Base-by-base conservation (phyloP, 176 grass and related monocot species). In the Oryza longistaminata region DNA sequence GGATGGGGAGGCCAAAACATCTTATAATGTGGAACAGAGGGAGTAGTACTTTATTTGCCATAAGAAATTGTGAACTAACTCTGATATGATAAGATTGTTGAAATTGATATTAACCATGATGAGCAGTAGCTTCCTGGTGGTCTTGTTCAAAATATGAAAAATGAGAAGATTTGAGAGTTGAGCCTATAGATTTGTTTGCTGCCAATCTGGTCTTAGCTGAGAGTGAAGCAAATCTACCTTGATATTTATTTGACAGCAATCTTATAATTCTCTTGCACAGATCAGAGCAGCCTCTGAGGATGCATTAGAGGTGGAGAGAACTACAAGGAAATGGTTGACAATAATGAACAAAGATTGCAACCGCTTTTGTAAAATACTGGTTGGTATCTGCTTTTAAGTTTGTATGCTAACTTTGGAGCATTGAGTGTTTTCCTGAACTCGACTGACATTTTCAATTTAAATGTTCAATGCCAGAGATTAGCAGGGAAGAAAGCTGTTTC, bases 341-440 rank as follows among this genome's bases (percentile, higher is more conserved):
- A 91, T 98, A 71, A 95, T 98, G 93, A 90, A 85, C 70, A 98
- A 95, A 88, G 96, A 95, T 82, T 98, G 96, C 87, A 95, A 87
- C 42, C 96, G 96, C 75, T 98, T 98, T 64, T 95, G 96, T 87
- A 98, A 98, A 95, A 95, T 98, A 93, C 75, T 98, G 96, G 96
- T 95, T 34, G 4, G 80, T 89, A 66, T 35, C 62, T 62, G 35
- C 48, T 89, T 82, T 17, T 80, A 45, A 76, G 33, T 60, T 29
- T 16, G 19, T 58, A 86, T 73, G 34, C 33, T 74, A 64, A 49
- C 1, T 70, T 27, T 67, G 35, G 1, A 35, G 79, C 9, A 62
- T 22, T 19, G 17, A 1, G 52, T 21, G 52, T 75, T 14, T 44
- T 73, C 71, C 37, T 82, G 40, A 81, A 79, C 8, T 39, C 9